phyloP scores from a whole-genome alignment of 805 yeast genomes.

The Wickerhamiella shivajii region DNA sequence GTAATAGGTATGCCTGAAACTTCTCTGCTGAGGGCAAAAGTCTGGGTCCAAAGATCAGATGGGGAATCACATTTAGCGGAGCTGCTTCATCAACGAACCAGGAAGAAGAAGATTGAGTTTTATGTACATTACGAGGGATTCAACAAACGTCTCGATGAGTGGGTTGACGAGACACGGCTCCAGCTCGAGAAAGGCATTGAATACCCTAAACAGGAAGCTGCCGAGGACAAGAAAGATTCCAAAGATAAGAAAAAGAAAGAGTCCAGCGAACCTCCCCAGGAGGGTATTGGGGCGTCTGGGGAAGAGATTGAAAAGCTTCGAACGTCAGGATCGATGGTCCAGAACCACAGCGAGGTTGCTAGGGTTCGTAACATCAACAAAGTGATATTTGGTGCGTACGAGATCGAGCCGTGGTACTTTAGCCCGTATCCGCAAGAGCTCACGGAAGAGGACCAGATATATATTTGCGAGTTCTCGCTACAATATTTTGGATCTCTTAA shows the following conservation, averaged over 20 bases:
- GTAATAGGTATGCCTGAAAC: no score
- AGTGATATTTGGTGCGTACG: conserved; percentile 75
- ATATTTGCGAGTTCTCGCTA: conserved; percentile 81
- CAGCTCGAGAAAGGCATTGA: conserved; percentile 57
- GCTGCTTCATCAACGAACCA: conserved; percentile 56
- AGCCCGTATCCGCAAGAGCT: conserved; percentile 93
- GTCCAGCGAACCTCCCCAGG: conserved; percentile 18
- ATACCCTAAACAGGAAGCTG: conserved; percentile 42
- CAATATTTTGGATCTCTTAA: conserved; percentile 77
- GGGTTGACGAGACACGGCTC: conserved; percentile 65
- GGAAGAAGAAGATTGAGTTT: conserved; percentile 64
- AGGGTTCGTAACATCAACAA: conserved; percentile 70
- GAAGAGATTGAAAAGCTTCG: conserved; percentile 86
- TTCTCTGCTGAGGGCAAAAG: conserved; percentile 6
- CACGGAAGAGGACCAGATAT: conserved; percentile 81
- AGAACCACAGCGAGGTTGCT: conserved; percentile 72
- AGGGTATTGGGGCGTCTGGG: conserved; percentile 44
- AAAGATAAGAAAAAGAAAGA: conserved; percentile 17
- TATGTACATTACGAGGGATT: conserved; percentile 91
- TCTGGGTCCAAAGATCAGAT: conserved; percentile 27
- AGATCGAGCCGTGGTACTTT: conserved; percentile 97
- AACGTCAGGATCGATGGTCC: conserved; percentile 96
- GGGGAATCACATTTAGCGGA: conserved; percentile 73
- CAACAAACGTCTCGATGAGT: conserved; percentile 93
- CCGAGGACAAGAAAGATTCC: conserved; percentile 32